Base-by-base conservation (phyloP, 257 asterid genomes). In the Coffea eugenioides region DNA sequence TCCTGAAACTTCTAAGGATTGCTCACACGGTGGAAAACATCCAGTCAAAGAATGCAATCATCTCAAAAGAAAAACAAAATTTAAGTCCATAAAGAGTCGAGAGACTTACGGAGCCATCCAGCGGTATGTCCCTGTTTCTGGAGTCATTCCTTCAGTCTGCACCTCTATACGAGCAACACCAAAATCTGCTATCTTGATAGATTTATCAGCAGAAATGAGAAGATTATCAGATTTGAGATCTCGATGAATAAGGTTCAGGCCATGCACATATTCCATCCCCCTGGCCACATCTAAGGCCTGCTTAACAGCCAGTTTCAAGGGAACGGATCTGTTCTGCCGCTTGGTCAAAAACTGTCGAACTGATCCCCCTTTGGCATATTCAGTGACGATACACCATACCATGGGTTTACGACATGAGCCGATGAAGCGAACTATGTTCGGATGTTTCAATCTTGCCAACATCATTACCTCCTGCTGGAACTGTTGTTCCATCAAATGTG, bases 31-130 rank as follows among this genome's bases (percentile, higher is more conserved):
- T 39, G 43, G 11, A 56, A 54, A 13, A 66, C 31, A 43, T 25
- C 68, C 51, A 82, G 20, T 36, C 36, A 71, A 76, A 70, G 20
- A 48, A 71, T 59, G 25, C 36, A 59, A 73, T 23, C 2, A 43
- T 34, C 8, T 21, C 13, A 3, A 8, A 27, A 66, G 21, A 51
- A 62, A 36, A 39, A 13, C 16, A 51, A 34, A 62, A n/a, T 46
- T 14, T 43, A 51, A 27, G 41, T 54, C 56, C 10, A 52, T 27
- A 9, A 79, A 83, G 8, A 45, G 54, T 34, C 11, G 43, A 75
- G 79, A 77, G 61, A 85, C 98, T 96, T 90, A 96, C 99, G 99
- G 99, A 64, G 99, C 99, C 99, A 95, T 95, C 99, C 99, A 95
- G 66, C 98, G 96, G 85, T 95, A 95, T 34, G 99, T 95, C 77